phyloP scores from a whole-genome alignment of 805 yeast species.

The Groenewaldozyma salmanticensis region DNA sequence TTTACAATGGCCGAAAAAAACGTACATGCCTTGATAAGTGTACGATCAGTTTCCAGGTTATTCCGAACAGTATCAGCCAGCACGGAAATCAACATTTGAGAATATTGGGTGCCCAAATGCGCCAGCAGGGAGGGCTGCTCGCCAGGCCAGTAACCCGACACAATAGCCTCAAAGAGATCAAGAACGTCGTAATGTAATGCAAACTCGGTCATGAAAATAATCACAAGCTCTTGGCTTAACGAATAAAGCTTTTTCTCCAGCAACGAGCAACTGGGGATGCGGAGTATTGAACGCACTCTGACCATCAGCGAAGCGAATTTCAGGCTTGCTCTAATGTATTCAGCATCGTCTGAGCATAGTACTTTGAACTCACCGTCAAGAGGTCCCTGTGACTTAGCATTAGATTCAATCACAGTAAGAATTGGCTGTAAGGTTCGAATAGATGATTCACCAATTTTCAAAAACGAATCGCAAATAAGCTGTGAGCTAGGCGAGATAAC shows the following conservation, averaged over 20 bases:
- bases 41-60: conserved; percentile 24
- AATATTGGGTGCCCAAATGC: conserved; percentile 58
- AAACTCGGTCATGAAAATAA: conserved; percentile 43
- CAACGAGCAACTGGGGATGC: conserved; percentile 45
- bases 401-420: conserved; percentile 38
- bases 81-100: conserved; percentile 50
- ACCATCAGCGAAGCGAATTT: conserved; percentile 49
- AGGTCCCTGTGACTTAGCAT: conserved; percentile 28
- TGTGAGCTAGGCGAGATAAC: conserved; percentile 44
- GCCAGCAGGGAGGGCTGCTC: conserved; percentile 75
- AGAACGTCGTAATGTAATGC: conserved; percentile 43
- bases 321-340: conserved; percentile 43
- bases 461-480: conserved; percentile 45
- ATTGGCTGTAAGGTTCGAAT: conserved; percentile 48
- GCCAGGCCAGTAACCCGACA: conserved; percentile 25
- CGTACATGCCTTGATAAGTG: conserved; percentile 17
- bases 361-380: no score
- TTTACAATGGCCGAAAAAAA: conserved; percentile 22
- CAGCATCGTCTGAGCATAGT: conserved; percentile 25
- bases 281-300: conserved; percentile 43
- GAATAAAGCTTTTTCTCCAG: conserved; percentile 55
- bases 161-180: conserved; percentile 39
- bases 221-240: conserved; percentile 46
- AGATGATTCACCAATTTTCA: conserved; percentile 41
- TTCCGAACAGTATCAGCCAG: conserved; percentile 52